Evolutionary conservation across 2,329 filamentous ascomycete species (phyloP).

Genomic region (Curvularia lunata): DNA sequence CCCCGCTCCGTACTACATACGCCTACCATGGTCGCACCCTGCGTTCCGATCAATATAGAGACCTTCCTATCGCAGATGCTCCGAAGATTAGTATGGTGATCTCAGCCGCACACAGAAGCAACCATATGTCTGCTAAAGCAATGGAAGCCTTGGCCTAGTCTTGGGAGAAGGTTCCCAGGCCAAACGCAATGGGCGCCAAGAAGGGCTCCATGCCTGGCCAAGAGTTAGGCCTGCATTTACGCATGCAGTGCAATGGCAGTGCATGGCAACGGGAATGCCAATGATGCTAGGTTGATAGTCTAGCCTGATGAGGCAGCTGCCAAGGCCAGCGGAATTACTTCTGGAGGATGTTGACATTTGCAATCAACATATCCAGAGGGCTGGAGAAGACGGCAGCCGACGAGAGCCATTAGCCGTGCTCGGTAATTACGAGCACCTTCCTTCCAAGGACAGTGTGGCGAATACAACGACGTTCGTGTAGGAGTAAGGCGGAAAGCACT

Average conservation of each 20-base stretch:
- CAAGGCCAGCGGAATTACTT: conserved; percentile 23
- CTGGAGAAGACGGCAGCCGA: conserved; percentile 9
- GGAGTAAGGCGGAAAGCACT: not conserved
- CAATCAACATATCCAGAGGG: conserved; percentile 2
- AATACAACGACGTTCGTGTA: not conserved
- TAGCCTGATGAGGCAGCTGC: conserved; percentile 31
- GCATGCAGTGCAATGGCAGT: too few species aligned
- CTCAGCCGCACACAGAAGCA: conserved; percentile 30
- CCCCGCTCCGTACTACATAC: conserved; percentile 9
- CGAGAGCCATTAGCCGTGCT: conserved; percentile 1
- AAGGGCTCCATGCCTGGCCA: conserved; percentile 25
- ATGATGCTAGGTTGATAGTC: not conserved
- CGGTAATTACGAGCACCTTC: conserved; percentile 3
- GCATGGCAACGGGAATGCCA: conserved; percentile 13
- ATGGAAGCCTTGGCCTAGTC: conserved; percentile 24
- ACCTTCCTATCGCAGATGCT: conserved; percentile 46
- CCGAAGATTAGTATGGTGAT: conserved; percentile 40
- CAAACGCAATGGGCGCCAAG: conserved; percentile 22
- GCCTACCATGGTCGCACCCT: not conserved
- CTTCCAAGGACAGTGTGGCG: not conserved
- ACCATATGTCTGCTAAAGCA: conserved; percentile 19
- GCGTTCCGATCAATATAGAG: conserved; percentile 18
- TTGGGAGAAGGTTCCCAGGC: conserved; percentile 20
- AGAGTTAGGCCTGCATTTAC: conserved; percentile 11
- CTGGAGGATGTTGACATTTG: conserved; percentile 5